These are phyloP conservation scores for Colletotrichum plurivorum DNA, from an alignment of 2,329 filamentous ascomycete species.

Conservation along the genomic window DNA sequence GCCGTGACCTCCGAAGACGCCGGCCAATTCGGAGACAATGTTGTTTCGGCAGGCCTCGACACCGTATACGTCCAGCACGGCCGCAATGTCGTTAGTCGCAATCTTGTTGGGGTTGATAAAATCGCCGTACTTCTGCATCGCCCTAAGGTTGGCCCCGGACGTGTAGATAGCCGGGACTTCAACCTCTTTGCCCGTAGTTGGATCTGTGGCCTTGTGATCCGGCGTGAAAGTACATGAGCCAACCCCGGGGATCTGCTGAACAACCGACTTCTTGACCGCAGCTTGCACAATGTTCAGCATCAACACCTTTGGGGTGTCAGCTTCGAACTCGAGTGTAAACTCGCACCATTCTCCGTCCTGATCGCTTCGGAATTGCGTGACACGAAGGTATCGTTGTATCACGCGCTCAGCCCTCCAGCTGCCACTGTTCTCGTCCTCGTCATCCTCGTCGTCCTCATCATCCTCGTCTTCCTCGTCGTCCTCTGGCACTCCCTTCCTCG, in stretches of 20 bases:
- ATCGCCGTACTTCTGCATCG: slow-evolving; percentile 90
- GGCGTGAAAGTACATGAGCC: slow-evolving; percentile 78
- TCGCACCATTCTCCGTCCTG: slow-evolving; percentile 82
- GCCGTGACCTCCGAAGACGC: slow-evolving; percentile 90
- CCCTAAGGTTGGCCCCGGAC: slow-evolving; percentile 87
- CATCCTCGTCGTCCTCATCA: slow-evolving; percentile 58
- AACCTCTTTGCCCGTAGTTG: slow-evolving; percentile 62
- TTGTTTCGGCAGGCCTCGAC: slow-evolving; percentile 91
- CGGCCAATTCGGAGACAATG: slow-evolving; percentile 88
- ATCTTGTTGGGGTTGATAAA: slow-evolving; percentile 89
- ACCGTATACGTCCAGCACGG: slow-evolving; percentile 88
- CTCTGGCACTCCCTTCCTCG: slow-evolving; percentile 39
- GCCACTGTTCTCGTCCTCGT: slow-evolving; percentile 53
- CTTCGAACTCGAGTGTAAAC: slow-evolving; percentile 87
- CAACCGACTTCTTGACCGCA: slow-evolving; percentile 82
- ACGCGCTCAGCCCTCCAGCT: slow-evolving; percentile 72
- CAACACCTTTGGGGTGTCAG: slow-evolving; percentile 87
- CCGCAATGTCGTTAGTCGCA: slow-evolving; percentile 92
- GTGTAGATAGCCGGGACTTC: slow-evolving; percentile 77
- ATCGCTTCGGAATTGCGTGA: slow-evolving; percentile 86
- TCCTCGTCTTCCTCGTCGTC: slow-evolving; percentile 60
- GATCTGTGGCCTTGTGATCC: slow-evolving; percentile 67
- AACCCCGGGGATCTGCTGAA: slow-evolving; percentile 88
- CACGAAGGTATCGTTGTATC: slow-evolving; percentile 73
- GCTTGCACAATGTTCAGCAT: slow-evolving; percentile 93